Evolutionary conservation across 2,329 filamentous ascomycete species (phyloP), one percentile per base, ranked within the genome.

Genomic region (Rutstroemia sp.): DNA sequence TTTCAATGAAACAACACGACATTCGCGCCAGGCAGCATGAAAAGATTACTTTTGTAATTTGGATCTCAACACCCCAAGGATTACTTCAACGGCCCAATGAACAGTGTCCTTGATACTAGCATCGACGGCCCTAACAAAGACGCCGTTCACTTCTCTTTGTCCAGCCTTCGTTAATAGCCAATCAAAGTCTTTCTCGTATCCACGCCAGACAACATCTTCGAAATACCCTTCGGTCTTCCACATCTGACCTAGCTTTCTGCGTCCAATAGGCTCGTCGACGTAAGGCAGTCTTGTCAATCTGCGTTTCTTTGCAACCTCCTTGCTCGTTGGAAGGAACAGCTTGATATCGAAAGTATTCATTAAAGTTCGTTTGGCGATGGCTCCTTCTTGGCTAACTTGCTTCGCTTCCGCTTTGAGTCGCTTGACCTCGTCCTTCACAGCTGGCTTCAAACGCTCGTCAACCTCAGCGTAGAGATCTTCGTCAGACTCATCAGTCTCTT

Each of bases 141-240:
- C 51, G 4, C 53, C 59, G 4, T 56, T 30, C 10, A 53, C 49
- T 19, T 27, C 38, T 10, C 39, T 30, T 4, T 42, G 23, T 14
- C 49, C 49, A 16, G 21, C 19, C 23, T 47, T 41, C 21, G n/a
- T 52, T 4, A 62, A 47, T 25, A 65, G 42, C 63, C 63, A 66
- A 5, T 37, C 39, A 55, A 56, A 48, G 16, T 59, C 45, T 30
- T 58, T 45, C n/a, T 41, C 30, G 48, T 59, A 61, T n/a, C 50
- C 50, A 10, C 42, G 47, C 64, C 66, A 66, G 45, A 61, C 63
- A 46, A 68, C 63, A 14, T 62, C 56, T 8, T 69, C 62, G 45
- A 67, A 69, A 47, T 69, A 69, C 12, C 62, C 67, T 39, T 63
- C 59, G 1, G 55, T 62, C 60, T 68, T 68, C 67, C 64, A 67